phyloP scores from a whole-genome alignment of 306 rosid species.

The Casuarina glauca region DNA sequence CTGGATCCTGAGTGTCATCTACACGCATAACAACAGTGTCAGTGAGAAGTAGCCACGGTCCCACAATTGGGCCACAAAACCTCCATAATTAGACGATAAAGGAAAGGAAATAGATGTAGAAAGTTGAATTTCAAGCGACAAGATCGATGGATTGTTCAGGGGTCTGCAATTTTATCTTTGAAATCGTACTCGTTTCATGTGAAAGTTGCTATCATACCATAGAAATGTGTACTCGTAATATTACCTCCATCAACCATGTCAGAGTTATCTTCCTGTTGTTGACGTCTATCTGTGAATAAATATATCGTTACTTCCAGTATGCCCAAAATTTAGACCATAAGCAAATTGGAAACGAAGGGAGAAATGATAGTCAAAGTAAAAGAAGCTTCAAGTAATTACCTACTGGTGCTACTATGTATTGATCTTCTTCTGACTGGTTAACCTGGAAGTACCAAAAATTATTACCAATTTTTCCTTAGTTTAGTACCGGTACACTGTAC shows the following conservation, averaged over 20 bases:
- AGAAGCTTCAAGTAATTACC: conserved; percentile 43
- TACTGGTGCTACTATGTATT: conserved; percentile 64
- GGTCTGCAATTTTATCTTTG: conserved; percentile 2
- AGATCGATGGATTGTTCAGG: neutral
- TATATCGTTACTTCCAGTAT: conserved; percentile 15
- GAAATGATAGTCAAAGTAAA: neutral
- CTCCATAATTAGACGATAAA: neutral
- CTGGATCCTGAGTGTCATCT: conserved; percentile 83
- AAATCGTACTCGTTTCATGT: neutral
- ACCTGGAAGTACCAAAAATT: conserved; percentile 46
- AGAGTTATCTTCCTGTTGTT: conserved; percentile 45
- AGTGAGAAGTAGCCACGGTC: neutral
- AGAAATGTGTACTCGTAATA: conserved; percentile 5
- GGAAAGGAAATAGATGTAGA: neutral
- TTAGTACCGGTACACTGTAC: conserved; percentile 9
- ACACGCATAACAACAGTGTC: conserved; percentile 19
- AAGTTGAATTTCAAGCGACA: neutral
- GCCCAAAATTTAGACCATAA: conserved; percentile 14
- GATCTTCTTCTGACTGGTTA: conserved; percentile 61
- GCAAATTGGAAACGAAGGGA: conserved; percentile 8
- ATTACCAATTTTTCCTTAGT: conserved; percentile 15
- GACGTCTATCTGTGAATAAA: conserved; percentile 58
- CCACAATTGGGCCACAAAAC: conserved; percentile 14
- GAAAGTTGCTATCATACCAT: conserved; percentile 8
- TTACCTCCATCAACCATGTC: conserved; percentile 71